Base-by-base conservation (phyloP, 2,329 filamentous ascomycete genomes). In the Clarireedia paspali region DNA sequence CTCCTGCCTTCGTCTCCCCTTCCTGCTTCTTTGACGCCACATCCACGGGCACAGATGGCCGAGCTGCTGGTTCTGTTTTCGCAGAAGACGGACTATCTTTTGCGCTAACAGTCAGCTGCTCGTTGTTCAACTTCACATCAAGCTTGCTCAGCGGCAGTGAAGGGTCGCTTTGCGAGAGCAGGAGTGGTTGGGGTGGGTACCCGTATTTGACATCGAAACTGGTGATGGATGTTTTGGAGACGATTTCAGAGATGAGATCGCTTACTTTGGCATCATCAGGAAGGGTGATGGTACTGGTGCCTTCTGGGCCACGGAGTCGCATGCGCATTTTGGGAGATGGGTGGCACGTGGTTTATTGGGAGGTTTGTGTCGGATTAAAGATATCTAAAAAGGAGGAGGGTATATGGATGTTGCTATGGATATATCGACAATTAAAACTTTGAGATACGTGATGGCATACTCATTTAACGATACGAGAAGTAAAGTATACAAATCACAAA, bases 181-280 rank as follows among this genome's bases (percentile, higher is more conserved):
- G 77, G 15, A 97, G 77, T 0, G 82, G 75, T 66, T 85, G 83
- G 24, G 89, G 85, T 0, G 92, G 92, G 65, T 88, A 95, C 38
- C 90, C 90, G 72, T 87, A 89, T 75, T 94, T 96, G 60, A 95
- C 75, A 45, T 87, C 81, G 66, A 92, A 91, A 14, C 77, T 75
- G 6, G 76, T 66, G 15, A 92, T 76, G 4, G 80, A 80, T 1
- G 88, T 89, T 65, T 82, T 81, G 50, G 80, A 73, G 51, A 77
- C 77, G 64, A 91, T 83, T 50, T 80, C 75, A 4, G 76, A 68
- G 47, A 85, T 74, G 1, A 91, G 75, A 53, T 84, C 76, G 48
- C 73, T 73, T 47, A 89, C 78, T 3, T 82, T 87, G 52, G 88
- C 85, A 59, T 80, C 74, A 54, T 90, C 84, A 38, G 83, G 75